Evolutionary conservation across 2,329 filamentous ascomycete genomes (phyloP), one percentile per base, ranked within the genome.

Genomic region (Berkeleyomyces basicola): DNA sequence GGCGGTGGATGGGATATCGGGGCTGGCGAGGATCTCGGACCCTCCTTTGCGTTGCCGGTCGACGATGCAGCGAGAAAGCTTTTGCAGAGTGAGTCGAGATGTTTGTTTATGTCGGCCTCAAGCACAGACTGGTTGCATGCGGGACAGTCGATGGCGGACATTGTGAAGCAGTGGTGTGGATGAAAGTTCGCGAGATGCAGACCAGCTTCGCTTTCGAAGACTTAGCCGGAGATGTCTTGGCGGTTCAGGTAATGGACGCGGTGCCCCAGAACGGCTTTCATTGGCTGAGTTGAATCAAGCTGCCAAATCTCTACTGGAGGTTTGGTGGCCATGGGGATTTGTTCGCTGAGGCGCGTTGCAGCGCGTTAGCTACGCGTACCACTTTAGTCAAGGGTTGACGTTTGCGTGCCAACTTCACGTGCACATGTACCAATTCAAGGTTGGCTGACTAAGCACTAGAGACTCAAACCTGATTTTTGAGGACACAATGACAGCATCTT

Each of bases 81-180:
- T 65, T 81, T 73, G 75, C 92, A 97, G 67, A 81, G 82, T 39
- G 89, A 92, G 75, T 97, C 93, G 70, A 97, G 83, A 73, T 97
- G 92, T 67, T 80, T 79, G 74, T 97, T 97, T 77, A 97, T 97
- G 67, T 86, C 82, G 70, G 77, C 76, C 67, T 85, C 75, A 67
- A 82, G 85, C 69, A 93, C 88, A 63, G 79, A 77, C 68, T 87
- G 86, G 70, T 82, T 79, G 76, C 90, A 96, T 67, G 91, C 88
- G 14, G 90, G 90, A 71, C 90, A 96, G 69, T 83, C 81, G 68
- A 95, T 87, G 70, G 72, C 69, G 9, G 63, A 37, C 63, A 64
- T 64, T 57, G 14, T 64, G 14, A 5, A 7, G 7, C 4, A 36
- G 14, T 10, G 33, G 33, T 11, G 14, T 11, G 36, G 2, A 11